These are phyloP conservation scores for Prunus padus DNA, from an alignment of 306 rosid species.

Conservation along the genomic window DNA sequence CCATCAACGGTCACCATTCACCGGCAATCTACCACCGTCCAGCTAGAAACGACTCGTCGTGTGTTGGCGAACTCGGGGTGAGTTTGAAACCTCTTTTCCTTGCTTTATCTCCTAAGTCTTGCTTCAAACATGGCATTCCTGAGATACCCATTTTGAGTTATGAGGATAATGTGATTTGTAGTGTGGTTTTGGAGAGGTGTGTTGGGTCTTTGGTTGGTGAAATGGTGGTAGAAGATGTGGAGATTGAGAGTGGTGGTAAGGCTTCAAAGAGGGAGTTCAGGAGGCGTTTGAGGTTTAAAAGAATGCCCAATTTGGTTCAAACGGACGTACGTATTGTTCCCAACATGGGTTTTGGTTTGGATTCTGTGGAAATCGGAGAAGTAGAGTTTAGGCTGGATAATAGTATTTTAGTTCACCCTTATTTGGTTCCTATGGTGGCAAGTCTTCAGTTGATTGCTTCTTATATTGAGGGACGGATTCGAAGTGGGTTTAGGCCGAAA, in stretches of 20 bases:
- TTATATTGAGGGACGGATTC: slow-evolving; percentile 37
- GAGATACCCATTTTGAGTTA: slow-evolving; percentile 67
- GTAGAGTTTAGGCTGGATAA: slow-evolving; percentile 50
- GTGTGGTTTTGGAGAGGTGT: slow-evolving; percentile 51
- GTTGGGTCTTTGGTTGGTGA: slow-evolving; percentile 64
- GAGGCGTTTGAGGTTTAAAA: slow-evolving; percentile 83
- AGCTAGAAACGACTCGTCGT: slow-evolving; percentile 21
- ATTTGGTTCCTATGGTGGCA: slow-evolving; percentile 81
- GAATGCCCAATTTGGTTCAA: slow-evolving; percentile 85
- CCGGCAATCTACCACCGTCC: slow-evolving; percentile 39
- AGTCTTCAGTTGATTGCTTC: slow-evolving; percentile 49
- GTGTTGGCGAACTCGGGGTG: slow-evolving; percentile 31
- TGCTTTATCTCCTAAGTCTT: slow-evolving; percentile 66
- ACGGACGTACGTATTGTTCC: slow-evolving; percentile 60
- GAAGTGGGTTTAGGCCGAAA: slow-evolving; percentile 49
- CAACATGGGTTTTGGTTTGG: slow-evolving; percentile 11
- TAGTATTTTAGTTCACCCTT: slow-evolving; percentile 68
- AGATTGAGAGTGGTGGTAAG: slow-evolving; percentile 42
- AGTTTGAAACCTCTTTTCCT: slow-evolving; percentile 67
- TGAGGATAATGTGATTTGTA: slow-evolving; percentile 52
- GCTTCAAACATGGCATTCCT: slow-evolving; percentile 52
- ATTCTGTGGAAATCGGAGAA: slow-evolving; percentile 38
- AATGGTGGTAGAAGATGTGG: slow-evolving; percentile 81
- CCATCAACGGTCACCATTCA: slow-evolving; percentile 6
- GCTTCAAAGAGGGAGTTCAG: slow-evolving; percentile 53